These are phyloP conservation scores for Melaleuca quinquenervia DNA, from an alignment of 345 rosid genomes.

Conservation along the genomic window DNA sequence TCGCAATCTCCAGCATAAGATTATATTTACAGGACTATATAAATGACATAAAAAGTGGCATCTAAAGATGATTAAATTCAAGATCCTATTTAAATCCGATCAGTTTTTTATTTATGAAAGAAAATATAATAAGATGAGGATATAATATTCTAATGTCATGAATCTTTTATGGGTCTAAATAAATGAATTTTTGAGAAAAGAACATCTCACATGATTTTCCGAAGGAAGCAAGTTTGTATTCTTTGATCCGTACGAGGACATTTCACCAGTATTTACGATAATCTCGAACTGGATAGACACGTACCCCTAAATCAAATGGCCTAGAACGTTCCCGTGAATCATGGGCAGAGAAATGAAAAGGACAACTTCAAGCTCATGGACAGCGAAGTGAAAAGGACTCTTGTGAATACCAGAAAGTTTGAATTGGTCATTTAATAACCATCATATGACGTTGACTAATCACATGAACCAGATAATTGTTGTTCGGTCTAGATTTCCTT, in stretches of 20 bases:
- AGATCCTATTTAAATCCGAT: too few species aligned
- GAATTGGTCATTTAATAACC: too few species aligned
- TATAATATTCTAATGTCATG: neutral
- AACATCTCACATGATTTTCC: neutral
- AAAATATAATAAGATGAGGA: neutral
- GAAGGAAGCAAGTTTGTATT: too few species aligned
- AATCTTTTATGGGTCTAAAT: neutral
- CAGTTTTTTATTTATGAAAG: neutral
- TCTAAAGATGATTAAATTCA: neutral
- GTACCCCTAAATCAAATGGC: too few species aligned
- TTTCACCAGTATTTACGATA: too few species aligned
- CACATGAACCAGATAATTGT: too few species aligned
- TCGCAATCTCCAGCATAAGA: neutral
- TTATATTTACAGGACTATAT: neutral
- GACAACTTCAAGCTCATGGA: neutral
- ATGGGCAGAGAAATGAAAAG: too few species aligned
- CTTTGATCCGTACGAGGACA: neutral
- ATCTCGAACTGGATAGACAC: too few species aligned
- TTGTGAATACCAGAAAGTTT: too few species aligned
- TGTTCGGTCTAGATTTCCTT: too few species aligned
- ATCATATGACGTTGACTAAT: too few species aligned
- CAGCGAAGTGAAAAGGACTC: neutral
- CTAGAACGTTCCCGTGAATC: too few species aligned
- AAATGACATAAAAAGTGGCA: neutral
- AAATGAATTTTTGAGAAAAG: neutral